These are phyloP conservation scores for Monarda citriodora DNA, from an alignment of 305 asterid species.

Conservation along the genomic window DNA sequence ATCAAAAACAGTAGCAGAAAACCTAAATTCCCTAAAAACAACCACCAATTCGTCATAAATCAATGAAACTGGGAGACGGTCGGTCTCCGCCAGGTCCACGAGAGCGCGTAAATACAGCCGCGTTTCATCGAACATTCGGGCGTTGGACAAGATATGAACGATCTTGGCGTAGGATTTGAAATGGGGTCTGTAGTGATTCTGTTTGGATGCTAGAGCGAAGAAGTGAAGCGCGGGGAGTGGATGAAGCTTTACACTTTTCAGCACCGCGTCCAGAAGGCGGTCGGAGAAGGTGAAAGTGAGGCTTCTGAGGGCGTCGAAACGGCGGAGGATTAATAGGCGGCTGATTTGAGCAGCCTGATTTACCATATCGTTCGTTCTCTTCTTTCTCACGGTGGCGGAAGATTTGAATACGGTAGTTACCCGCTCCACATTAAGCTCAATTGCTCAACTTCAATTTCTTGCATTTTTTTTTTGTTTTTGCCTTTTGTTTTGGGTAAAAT, in stretches of 20 bases:
- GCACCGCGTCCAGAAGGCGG: constrained; percentile 65
- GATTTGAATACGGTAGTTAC: too few relatives aligned
- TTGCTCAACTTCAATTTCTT: too few relatives aligned
- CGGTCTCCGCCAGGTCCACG: constrained; percentile 43
- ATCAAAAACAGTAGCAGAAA: constrained; percentile 80
- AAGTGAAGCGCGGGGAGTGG: constrained; percentile 71
- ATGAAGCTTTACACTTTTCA: constrained; percentile 57
- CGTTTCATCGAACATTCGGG: constrained; percentile 64
- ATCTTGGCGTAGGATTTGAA: constrained; percentile 56
- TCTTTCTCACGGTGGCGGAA: constrained; percentile 7
- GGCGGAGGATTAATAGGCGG: constrained; percentile 76
- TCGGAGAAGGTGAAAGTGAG: constrained; percentile 69
- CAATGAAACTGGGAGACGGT: constrained; percentile 25
- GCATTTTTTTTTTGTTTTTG: constrained; percentile 24
- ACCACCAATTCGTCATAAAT: constrained; percentile 52
- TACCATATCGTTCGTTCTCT: constrained; percentile 26
- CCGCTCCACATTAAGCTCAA: too few relatives aligned
- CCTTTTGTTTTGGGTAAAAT: too few relatives aligned
- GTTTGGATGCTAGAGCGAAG: constrained; percentile 64
- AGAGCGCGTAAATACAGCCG: constrained; percentile 46
- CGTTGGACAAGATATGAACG: constrained; percentile 70
- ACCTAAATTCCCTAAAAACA: constrained; percentile 60
- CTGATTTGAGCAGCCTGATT: constrained; percentile 55
- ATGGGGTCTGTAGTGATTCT: constrained; percentile 56
- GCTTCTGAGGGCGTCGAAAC: constrained; percentile 50